Evolutionary conservation across 768 basidiomycete species (phyloP).

Genomic region (Paxillus rubicundulus): DNA sequence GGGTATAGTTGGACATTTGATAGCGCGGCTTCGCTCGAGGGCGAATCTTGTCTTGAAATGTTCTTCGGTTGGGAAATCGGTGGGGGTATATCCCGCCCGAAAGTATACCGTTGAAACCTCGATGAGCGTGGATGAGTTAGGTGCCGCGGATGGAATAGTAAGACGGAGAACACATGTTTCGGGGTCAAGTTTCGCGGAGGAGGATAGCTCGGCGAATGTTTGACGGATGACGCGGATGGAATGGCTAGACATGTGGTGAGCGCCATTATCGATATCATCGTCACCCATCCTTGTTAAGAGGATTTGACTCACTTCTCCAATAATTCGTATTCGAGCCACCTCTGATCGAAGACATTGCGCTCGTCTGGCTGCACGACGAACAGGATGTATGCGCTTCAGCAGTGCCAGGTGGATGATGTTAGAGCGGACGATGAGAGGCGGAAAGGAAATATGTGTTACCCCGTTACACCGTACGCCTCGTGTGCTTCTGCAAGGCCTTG

Average conservation of each 20-base stretch:
- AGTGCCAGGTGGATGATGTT: not conserved
- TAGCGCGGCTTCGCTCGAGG: constrained; percentile 79
- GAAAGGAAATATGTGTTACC: constrained; percentile 36
- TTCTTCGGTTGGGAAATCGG: constrained; percentile 64
- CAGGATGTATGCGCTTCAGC: constrained; percentile 54
- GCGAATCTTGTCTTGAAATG: constrained; percentile 74
- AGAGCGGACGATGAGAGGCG: not conserved
- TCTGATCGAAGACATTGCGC: constrained; percentile 94
- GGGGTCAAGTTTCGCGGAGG: constrained; percentile 54
- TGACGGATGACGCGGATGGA: constrained; percentile 71
- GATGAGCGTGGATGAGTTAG: constrained; percentile 26
- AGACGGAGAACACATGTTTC: constrained; percentile 44
- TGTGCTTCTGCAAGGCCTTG: constrained; percentile 80
- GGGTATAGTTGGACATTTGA: constrained; percentile 89
- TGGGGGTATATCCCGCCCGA: constrained; percentile 84
- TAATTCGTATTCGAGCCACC: constrained; percentile 83
- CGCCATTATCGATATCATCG: not conserved
- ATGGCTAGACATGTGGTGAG: constrained; percentile 45
- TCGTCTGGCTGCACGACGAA: constrained; percentile 90
- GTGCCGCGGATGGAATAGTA: constrained; percentile 21
- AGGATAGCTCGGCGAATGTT: constrained; percentile 67
- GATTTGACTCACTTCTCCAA: constrained; percentile 58
- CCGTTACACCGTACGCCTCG: constrained; percentile 57
- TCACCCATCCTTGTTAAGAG: too few species aligned
- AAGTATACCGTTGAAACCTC: constrained; percentile 92